Conservation (phyloP, 139 green algal genomes). For the Marvania coccoides region DNA sequence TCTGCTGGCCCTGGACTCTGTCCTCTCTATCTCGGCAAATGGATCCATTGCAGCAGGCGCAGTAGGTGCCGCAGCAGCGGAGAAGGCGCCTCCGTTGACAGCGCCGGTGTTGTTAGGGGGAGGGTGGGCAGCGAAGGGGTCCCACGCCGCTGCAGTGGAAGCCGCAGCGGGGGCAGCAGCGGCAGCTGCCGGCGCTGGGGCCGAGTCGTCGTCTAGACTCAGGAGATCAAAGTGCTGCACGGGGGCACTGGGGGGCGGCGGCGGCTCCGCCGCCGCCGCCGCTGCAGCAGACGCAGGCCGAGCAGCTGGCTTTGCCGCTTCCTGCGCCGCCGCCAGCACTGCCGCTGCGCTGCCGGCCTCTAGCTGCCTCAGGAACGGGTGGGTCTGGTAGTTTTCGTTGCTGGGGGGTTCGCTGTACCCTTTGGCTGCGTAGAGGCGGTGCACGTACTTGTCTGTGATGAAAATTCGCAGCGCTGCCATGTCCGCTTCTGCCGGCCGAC, state of each 20-base stretch:
- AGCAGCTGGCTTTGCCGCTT: neutral
- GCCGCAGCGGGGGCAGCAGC: neutral
- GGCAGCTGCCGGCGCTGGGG: neutral
- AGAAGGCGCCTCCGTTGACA: no score
- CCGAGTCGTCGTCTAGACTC: neutral
- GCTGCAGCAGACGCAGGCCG: neutral
- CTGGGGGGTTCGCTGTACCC: conserved; percentile 41
- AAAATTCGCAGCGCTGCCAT: conserved; percentile 51
- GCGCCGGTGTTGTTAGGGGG: no score
- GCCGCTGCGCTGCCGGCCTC: neutral
- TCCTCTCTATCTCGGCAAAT: neutral
- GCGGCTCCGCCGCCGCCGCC: neutral
- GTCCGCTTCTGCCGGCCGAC: conserved; percentile 61
- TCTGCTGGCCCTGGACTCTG: neutral
- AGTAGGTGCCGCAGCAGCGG: no score
- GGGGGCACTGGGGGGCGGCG: neutral
- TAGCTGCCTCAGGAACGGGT: conserved; percentile 57
- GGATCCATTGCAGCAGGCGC: neutral
- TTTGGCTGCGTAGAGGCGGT: conserved; percentile 26
- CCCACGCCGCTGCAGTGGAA: neutral
- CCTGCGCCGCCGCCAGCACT: neutral
- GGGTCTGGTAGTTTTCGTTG: conserved; percentile 67
- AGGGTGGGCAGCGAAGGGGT: neutral
- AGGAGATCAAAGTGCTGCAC: neutral
- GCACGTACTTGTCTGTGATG: conserved; percentile 70